Base-by-base conservation (phyloP, 2,329 filamentous ascomycete genomes). In the Bipolaris sorokiniana region DNA sequence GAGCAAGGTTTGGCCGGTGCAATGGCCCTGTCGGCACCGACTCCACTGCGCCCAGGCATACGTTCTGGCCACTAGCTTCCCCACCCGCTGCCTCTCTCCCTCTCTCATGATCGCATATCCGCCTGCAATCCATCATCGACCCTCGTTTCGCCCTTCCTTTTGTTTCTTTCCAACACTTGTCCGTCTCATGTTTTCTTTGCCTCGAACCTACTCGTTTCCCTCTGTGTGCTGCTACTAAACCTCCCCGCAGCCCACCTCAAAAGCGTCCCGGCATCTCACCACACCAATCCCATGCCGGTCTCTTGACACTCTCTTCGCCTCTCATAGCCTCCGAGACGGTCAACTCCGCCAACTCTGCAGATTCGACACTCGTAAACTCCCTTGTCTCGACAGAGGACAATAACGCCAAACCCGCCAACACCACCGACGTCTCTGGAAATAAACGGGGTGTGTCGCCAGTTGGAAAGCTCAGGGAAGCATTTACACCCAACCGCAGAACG, bases 401-500 rank as follows among this genome's bases (percentile, higher is more conserved):
- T 23, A 65, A 70, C 61, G 62, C 66, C 37, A 71, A 50, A 26
- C 62, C 74, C 71, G 61, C 76, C 40, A 70, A 67, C 46, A 76
- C 74, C 49, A 63, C 73, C 58, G 71, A 73, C 65, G 56, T 70
- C 40, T 51, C 68, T 51, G 57, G 68, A 15, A 66, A 79, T 60
- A 83, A 83, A 64, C 84, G 89, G 58, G 86, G 86, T 22, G 82
- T 85, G 18, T 93, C 91, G 9, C 89, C 90, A 10, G 86, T 84
- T 49, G 85, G 87, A 69, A 90, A 88, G 69, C 80, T 94, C 59
- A 89, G 85, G 73, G 87, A 88, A 70, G 89, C 88, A 11, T 91
- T 95, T 68, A 84, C 79, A 56, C 76, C 73, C 15, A 67, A 64
- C 7, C 65, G 67, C 48, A 66, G 69, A 45, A 61, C 68, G 13